phyloP scores from a whole-genome alignment of 139 green algal genomes.

The Tetradesmus lagerheimii region DNA sequence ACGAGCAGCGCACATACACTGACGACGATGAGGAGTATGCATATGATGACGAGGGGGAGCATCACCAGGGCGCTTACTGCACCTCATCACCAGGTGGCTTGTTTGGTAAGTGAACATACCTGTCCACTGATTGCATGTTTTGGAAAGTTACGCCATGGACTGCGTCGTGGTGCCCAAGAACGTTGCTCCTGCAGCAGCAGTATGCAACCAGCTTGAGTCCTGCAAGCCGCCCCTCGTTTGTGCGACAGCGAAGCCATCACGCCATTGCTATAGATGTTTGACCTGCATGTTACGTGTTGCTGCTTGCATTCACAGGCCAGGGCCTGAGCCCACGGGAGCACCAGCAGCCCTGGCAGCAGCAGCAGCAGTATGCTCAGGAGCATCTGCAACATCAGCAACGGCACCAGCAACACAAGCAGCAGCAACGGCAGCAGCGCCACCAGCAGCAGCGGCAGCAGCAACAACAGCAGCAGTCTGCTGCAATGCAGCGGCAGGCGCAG shows the following conservation, averaged over 20 bases:
- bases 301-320: background rate
- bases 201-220: background rate
- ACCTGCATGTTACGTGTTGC: background rate
- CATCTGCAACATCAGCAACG: background rate
- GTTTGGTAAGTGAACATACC: background rate
- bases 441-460: slow-evolving; percentile 6
- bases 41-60: background rate
- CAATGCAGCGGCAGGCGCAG: background rate
- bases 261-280: too few relatives aligned
- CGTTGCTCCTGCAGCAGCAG: background rate
- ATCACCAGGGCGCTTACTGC: background rate
- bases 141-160: too few relatives aligned
- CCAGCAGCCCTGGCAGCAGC: background rate
- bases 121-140: too few relatives aligned
- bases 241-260: background rate
- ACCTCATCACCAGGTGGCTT: background rate
- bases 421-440: background rate
- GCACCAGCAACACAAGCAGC: background rate
- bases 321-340: background rate
- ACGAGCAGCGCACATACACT: background rate
- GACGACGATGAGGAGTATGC: background rate
- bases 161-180: too few relatives aligned
- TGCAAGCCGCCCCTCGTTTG: background rate
- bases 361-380: too few relatives aligned
- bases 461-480: background rate